These are phyloP conservation scores for Tolypocladium amazonense DNA, from an alignment of 2,329 filamentous ascomycete genomes.

Conservation along the genomic window DNA sequence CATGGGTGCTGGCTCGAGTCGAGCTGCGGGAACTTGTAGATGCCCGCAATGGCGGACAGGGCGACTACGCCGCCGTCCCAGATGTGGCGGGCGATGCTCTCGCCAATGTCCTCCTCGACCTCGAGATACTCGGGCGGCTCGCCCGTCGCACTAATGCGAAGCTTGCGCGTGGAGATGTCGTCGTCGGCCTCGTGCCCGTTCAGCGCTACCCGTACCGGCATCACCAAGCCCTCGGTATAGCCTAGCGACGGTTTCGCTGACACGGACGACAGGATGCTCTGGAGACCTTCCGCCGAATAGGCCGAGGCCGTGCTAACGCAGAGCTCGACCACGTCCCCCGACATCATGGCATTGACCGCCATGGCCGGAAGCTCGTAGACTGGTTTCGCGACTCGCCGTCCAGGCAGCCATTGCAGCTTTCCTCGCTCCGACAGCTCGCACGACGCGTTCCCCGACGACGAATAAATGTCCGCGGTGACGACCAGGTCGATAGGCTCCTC, in stretches of 20 bases:
- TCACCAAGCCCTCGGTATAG: conserved; percentile 24
- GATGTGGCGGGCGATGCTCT: conserved; percentile 48
- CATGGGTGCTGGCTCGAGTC: conserved; percentile 14
- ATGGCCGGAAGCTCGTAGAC: conserved; percentile 14
- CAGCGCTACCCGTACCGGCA: conserved; percentile 31
- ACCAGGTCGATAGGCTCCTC: conserved; percentile 31
- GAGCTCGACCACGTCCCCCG: conserved; percentile 14
- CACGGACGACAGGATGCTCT: conserved; percentile 14
- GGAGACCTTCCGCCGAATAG: conserved; percentile 14
- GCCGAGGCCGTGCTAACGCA: conserved; percentile 15
- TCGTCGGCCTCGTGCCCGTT: conserved; percentile 10
- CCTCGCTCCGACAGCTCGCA: conserved; percentile 14
- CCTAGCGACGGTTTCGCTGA: conserved; percentile 8
- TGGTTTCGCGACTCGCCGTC: conserved; percentile 30
- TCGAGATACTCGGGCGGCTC: conserved; percentile 20
- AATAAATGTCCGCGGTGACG: conserved; percentile 19
- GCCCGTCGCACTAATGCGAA: conserved; percentile 14
- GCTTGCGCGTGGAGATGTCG: conserved; percentile 17
- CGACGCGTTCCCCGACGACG: conserved; percentile 9
- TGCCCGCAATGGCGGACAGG: conserved; percentile 19
- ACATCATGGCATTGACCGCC: conserved; percentile 14
- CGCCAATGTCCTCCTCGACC: conserved; percentile 46
- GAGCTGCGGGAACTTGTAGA: conserved; percentile 14
- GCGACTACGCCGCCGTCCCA: conserved; percentile 47
- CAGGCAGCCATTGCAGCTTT: conserved; percentile 18